Base-by-base conservation (phyloP, 331 rosid genomes). In the Phaseolus coccineus region DNA sequence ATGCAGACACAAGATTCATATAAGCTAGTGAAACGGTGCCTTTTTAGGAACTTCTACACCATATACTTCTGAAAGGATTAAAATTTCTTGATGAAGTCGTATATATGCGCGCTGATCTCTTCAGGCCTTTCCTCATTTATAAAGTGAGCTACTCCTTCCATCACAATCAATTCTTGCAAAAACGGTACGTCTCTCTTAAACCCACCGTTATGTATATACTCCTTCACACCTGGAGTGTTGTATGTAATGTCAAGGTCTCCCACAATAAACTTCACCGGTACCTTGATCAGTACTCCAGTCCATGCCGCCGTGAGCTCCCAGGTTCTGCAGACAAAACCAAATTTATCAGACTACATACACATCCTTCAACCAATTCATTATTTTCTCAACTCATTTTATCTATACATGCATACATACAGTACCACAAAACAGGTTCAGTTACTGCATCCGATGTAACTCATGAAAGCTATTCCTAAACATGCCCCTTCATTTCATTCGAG, bases 251-350 rank as follows among this genome's bases (percentile, higher is more conserved):
- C 96, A 53, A 82, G 81, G 56, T 87, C 97, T 8, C 98, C 98
- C 40, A 91, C 88, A 19, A 93, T 91, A 77, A 93, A 93, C 87
- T 90, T 91, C 5, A 81, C 89, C 0, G 98, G 98, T n/a, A 91
- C 93, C 86, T 94, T 92, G 70, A 94, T 84, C 81, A 88, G 93
- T 47, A 63, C 84, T 55, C 96, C 86, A 3, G 88, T 88, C 98
- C 98, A 94, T 0, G 94, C 82, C 3, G 91, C 96, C 2, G 89
- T 90, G 19, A 89, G 87, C 82, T 91, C 97, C 97, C 97, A 94
- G 62, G 82, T 94, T 81, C 97, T 94, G 90, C 89, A 90, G 19
- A 62, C 70, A 86, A 30, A 75, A 35, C 55, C 50, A 33, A 58
- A 27, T 58, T 16, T 25, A 42, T 57, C n/a, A 1, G 0, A 46